Base-by-base conservation (phyloP, 2,329 filamentous ascomycete species). In the Saccharata proteae region DNA sequence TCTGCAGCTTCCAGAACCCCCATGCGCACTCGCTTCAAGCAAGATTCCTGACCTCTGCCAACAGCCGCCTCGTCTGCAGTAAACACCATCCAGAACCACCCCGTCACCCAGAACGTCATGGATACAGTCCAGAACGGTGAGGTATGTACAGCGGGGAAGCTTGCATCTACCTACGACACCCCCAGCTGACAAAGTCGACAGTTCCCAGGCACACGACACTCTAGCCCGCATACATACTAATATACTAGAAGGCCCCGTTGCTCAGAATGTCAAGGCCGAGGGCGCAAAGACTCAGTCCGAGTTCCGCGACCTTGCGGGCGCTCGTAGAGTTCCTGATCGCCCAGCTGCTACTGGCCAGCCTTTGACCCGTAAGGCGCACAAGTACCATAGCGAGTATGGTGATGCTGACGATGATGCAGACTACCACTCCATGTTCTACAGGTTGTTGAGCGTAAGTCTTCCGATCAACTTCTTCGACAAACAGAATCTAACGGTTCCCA, bases 361-460 rank as follows among this genome's bases (percentile, higher is more conserved):
- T 40, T 57, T 77, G 52, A 77, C 73, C 34, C 70, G 67, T 69
- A 62, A 35, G 66, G 52, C 38, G 21, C 29, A 26, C 9, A 17
- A 32, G 19, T 24, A 28, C 15, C 9, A 23, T 12, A 7, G 12
- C 19, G 14, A 8, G 11, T 14, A 14, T 16, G 29, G 14, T 13
- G 23, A 13, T 35, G 20, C 35, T 39, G 32, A 39, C 18, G 4
- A 13, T 15, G n/a, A n/a, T n/a, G 17, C 33, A 69, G 65, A 74
- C 55, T 77, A 77, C 55, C 74, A 77, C 54, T 76, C 71, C 43
- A 60, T 75, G 58, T 68, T 78, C 57, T 77, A 77, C 55, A 71
- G 69, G 43, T 62, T 77, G 28, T 51, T 78, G 45, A 76, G 71
- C 59, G 66, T 69, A 47, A 52, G 65, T 41, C 56, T 12, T 5